phyloP scores from a whole-genome alignment of 2,329 filamentous ascomycete genomes.

The Tolypocladium cylindrosporum region DNA sequence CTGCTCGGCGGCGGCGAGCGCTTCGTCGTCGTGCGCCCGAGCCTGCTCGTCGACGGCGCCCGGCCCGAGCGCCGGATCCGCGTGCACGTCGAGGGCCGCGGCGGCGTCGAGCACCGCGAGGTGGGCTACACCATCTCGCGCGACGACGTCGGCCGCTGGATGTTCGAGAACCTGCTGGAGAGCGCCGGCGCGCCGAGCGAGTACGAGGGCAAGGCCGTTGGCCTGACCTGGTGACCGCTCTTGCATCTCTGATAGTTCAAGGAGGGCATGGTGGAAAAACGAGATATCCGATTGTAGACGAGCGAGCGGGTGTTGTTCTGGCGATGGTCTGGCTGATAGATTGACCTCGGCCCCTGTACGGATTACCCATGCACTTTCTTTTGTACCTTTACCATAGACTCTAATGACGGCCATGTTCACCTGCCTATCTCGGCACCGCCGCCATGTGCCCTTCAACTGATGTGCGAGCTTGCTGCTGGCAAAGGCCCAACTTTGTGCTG shows the following conservation, averaged over 20 bases:
- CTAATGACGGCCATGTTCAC: not conserved
- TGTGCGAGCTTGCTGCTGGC: conserved; percentile 9
- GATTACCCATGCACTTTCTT: not conserved
- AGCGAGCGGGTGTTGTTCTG: conserved; percentile 17
- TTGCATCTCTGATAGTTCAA: not conserved
- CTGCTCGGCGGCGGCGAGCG: conserved; percentile 17
- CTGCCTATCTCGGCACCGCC: not conserved
- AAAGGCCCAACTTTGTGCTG: conserved; percentile 21
- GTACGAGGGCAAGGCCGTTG: conserved; percentile 18
- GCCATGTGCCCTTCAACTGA: too few relatives aligned
- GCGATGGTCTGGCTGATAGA: not conserved
- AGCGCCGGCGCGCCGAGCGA: conserved; percentile 2
- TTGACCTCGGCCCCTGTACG: not conserved
- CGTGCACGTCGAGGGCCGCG: conserved; percentile 21
- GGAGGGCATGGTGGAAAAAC: not conserved
- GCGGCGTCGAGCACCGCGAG: conserved; percentile 21
- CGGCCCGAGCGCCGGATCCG: conserved; percentile 13
- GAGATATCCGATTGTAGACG: conserved; percentile 1
- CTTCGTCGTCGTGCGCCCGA: conserved; percentile 28
- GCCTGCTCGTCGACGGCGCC: conserved; percentile 19
- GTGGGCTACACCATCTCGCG: conserved; percentile 30
- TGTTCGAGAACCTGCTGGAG: conserved; percentile 25
- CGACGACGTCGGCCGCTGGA: conserved; percentile 31
- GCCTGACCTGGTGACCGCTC: conserved; percentile 16
- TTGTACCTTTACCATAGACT: not conserved